Conservation (phyloP, 495 filamentous ascomycete genomes). For the Cercophora sp. region DNA sequence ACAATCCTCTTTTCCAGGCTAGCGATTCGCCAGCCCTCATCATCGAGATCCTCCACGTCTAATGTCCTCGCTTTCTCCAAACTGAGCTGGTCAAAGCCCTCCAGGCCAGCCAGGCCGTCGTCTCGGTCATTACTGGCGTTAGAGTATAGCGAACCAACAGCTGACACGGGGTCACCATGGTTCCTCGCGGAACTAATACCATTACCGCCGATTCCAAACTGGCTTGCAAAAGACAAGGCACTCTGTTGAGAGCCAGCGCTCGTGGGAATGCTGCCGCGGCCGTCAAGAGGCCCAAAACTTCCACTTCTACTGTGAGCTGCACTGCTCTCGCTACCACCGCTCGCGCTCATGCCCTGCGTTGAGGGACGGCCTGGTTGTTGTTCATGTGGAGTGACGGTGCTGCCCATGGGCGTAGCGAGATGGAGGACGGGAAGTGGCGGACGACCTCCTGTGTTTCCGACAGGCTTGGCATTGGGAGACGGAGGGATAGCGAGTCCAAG, state of each 20-base stretch:
- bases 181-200: conserved; percentile 27
- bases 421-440: conserved; percentile 67
- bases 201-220: conserved; percentile 50
- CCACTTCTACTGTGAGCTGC: conserved; percentile 67
- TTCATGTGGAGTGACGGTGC: conserved; percentile 60
- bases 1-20: conserved; percentile 81
- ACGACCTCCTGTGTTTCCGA: conserved; percentile 45
- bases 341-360: conserved; percentile 56
- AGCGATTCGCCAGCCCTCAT: conserved; percentile 90
- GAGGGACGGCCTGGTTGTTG: conserved; percentile 36
- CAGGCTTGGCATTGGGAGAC: conserved; percentile 73
- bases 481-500: conserved; percentile 84
- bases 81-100: conserved; percentile 69
- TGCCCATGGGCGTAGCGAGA: conserved; percentile 82
- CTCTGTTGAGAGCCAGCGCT: conserved; percentile 82
- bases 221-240: conserved; percentile 67
- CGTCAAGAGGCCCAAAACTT: conserved; percentile 69
- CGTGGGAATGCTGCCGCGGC: conserved; percentile 67
- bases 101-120: conserved; percentile 55
- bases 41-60: conserved; percentile 91
- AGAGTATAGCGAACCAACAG: conserved; percentile 79
- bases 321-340: conserved; percentile 66
- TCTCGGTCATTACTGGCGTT: too few relatives aligned
- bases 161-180: conserved; percentile 74
- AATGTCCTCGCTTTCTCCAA: conserved; percentile 74